Base-by-base conservation (phyloP, 495 filamentous ascomycete genomes). In the Pyronema omphalodes region DNA sequence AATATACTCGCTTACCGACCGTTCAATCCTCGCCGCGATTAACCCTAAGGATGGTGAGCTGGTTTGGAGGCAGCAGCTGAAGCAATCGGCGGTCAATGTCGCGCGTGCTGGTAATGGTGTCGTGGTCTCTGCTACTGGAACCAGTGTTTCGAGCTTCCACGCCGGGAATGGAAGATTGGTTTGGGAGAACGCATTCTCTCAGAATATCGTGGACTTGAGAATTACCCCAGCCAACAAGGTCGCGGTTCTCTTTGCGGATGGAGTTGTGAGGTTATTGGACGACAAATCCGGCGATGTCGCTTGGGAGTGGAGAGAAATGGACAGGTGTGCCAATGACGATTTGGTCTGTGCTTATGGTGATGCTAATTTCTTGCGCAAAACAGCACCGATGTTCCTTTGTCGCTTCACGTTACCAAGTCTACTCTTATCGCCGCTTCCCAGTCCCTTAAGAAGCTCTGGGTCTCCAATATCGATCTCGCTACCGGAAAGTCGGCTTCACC, bases 1-100 rank as follows among this genome's bases (percentile, higher is more conserved):
- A 33, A 74, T 99, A 34, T 99, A 94, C 66, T 94, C 93, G 0
- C 71, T 96, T 11, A 88, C 84, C 54, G 81, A 93, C 33, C 76
- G 83, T 37, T 76, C 77, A 17, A 76, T 93, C 7, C 68, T 96
- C 0, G 93, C 87, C 33, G 89, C 91, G 0, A 74, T 95, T 9
- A 93, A 95, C 60, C 91, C 91, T 12, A 82, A 78, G 57, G 85
- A 81, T 69, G 91, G 91, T 9, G 71, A 74, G 7, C 59, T 95
- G 15, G 73, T 96, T 7, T 99, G 91, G 91, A 75, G 91, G 39
- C 88, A 94, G 63, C 64, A 77, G 46, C 67, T 93, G 40, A 67
- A 66, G n/a, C 59, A 58, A 55, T 56, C 67, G 53, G 63, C 63
- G 48, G 44, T 48, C 55, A 60, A 63, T 43, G 75, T 85, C 45